Evolutionary conservation across 75 land plant species (phyloP).

Genomic region (Pinus taeda): DNA sequence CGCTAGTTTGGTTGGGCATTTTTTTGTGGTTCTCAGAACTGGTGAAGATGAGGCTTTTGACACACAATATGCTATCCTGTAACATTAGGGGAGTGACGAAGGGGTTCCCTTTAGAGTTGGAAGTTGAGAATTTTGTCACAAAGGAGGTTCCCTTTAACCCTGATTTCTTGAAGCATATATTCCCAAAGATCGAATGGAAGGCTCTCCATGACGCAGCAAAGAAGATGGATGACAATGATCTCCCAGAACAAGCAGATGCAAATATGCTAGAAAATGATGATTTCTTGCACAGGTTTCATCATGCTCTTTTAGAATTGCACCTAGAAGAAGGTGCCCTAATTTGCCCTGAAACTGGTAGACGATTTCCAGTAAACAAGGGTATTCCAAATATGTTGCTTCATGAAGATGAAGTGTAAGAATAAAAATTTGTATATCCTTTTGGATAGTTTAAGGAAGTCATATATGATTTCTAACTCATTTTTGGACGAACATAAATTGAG

Average conservation of each 20-base stretch:
- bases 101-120: conserved; percentile 76
- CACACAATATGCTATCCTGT: conserved; percentile 90
- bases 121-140: conserved; percentile 47
- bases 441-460: too few relatives aligned
- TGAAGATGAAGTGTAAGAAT: conserved; percentile 80
- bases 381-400: conserved; percentile 92
- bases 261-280: conserved; percentile 67
- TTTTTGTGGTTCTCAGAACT: too few relatives aligned
- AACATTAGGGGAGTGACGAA: conserved; percentile 89
- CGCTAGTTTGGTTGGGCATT: too few relatives aligned
- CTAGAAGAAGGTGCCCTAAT: conserved; percentile 84
- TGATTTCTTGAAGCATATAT: conserved; percentile 66
- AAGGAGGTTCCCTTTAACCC: conserved; percentile 68
- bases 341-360: conserved; percentile 79
- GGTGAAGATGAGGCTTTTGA: conserved; percentile 67
- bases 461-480: too few relatives aligned
- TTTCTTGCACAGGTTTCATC: conserved; percentile 68
- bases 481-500: too few relatives aligned
- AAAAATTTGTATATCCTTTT: too few relatives aligned
- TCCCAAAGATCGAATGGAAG: conserved; percentile 75
- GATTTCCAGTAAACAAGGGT: conserved; percentile 81
- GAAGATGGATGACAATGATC: conserved; percentile 55
- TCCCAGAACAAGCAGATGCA: conserved; percentile 72
- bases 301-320: conserved; percentile 84
- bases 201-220: conserved; percentile 68